Evolutionary conservation across 179 eudicot genomes (phyloP), one percentile per base, ranked within the genome.

Genomic region (Drosera spatulata): DNA sequence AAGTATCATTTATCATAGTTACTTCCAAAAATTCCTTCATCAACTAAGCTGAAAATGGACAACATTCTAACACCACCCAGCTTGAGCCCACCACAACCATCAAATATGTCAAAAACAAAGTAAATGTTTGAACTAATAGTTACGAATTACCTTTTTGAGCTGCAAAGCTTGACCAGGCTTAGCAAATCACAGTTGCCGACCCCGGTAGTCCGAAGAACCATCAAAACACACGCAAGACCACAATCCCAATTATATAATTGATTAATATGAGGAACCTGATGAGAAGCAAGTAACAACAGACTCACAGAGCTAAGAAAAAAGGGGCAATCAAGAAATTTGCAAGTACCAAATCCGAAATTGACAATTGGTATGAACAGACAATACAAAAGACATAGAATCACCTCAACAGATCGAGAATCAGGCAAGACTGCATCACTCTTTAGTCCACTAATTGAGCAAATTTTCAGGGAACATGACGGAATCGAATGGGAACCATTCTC

Each of bases 221-320:
- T 93, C 75, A 86, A 59, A 67, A 90, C 77, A 73, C 99, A 93
- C 62, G 97, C 95, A 79, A 93, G 90, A 50, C 99, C 99, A 79
- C 97, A 93, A 72, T 93, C 99, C 99, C 99, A 93, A 52, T 82
- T 74, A 45, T 69, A 79, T 57, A 78, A 60, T 62, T 93, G 99
- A 63, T 77, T 81, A 62, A 93, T 64, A 55, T 84, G 95, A 40
- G 95, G 97, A 54, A 93, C 97, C 99, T 93, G 56, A 3, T 15
- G 37, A 58, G 56, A 59, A 60, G 50, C 52, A 39, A 41, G 2
- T 57, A 3, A 56, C 41, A 10, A 49, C 6, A 38, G 51, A 56
- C 9, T 52, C 13, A 38, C 10, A 22, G 15, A 7, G 55, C 22
- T 14, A 15, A 64, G 22, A 47, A 38, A 41, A 15, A 55, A 43